Percentiles rank a stretch among this genome's conserved stretches.
phyloP scores from a whole-genome alignment of 2,329 filamentous ascomycete genomes.

The Pseudopithomyces chartarum region DNA sequence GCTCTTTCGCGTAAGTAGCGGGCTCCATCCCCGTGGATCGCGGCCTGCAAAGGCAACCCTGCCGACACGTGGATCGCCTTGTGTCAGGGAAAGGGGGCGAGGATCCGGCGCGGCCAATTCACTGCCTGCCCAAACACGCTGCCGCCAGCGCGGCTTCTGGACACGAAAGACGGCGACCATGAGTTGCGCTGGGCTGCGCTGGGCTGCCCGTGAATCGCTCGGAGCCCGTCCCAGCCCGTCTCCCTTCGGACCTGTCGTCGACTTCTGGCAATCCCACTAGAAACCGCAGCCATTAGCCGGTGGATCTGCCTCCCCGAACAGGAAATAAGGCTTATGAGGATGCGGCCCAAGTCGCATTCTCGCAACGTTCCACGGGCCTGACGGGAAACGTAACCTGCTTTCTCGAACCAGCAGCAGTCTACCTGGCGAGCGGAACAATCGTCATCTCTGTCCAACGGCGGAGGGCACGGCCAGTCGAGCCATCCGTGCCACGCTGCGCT shows the following conservation, averaged over 20 bases:
- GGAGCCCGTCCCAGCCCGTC: too few relatives aligned
- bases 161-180: slow-evolving; percentile 3
- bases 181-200: too few relatives aligned
- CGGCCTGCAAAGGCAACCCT: slow-evolving; percentile 23
- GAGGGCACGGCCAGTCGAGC: slow-evolving; percentile 8
- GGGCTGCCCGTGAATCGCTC: too few relatives aligned
- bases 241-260: slow-evolving; percentile 23
- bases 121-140: neutral
- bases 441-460: slow-evolving; percentile 6
- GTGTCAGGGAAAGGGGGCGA: slow-evolving; percentile 3
- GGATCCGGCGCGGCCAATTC: neutral
- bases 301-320: slow-evolving; percentile 20
- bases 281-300: slow-evolving; percentile 31
- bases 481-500: neutral
- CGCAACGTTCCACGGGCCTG: slow-evolving; percentile 34
- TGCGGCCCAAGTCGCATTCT: slow-evolving; percentile 23
- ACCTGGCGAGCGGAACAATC: slow-evolving; percentile 14
- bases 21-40: slow-evolving; percentile 43
- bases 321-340: slow-evolving; percentile 30
- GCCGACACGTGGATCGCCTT: slow-evolving; percentile 8
- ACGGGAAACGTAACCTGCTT: slow-evolving; percentile 15
- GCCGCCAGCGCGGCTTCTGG: slow-evolving; percentile 8
- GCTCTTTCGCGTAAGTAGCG: slow-evolving; percentile 31
- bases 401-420: slow-evolving; percentile 16
- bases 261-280: slow-evolving; percentile 18